Percentiles rank a stretch among this genome's conserved stretches.
Evolutionary conservation across 1,284 basidiomycete species (phyloP).

Genomic region (Ceratobasidium sp.): DNA sequence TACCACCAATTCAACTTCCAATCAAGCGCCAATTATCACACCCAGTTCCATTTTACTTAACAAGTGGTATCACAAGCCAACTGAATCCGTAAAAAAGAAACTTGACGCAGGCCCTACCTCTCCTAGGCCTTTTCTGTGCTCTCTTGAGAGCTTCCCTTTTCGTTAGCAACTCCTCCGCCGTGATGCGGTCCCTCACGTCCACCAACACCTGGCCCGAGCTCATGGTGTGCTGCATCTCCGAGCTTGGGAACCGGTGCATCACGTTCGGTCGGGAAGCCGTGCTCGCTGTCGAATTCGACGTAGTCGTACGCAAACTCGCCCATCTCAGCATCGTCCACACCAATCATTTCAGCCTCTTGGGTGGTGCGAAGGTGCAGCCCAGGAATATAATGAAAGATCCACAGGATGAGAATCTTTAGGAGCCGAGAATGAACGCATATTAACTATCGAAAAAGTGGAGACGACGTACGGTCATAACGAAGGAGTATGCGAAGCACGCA

Average conservation of each 20-base stretch:
- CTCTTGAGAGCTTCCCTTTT: neutral
- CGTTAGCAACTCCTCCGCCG: neutral
- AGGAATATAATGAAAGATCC: slow-evolving; percentile 94
- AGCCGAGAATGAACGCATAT: neutral
- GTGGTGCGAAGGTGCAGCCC: slow-evolving; percentile 80
- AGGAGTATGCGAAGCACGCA: slow-evolving; percentile 83
- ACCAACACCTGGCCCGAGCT: slow-evolving; percentile 28
- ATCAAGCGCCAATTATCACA: too few species aligned
- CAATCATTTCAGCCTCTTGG: slow-evolving; percentile 91
- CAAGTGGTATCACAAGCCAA: too few species aligned
- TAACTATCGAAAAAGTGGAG: neutral
- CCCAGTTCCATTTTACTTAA: too few species aligned
- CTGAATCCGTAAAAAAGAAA: too few species aligned
- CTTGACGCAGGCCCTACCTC: too few species aligned
- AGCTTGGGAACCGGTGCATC: slow-evolving; percentile 4
- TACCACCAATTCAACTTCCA: too few species aligned
- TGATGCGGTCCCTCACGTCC: slow-evolving; percentile 33
- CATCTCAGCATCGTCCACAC: slow-evolving; percentile 93
- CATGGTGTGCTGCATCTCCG: slow-evolving; percentile 20
- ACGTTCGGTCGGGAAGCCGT: slow-evolving; percentile 31
- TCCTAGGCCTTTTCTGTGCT: slow-evolving; percentile 14
- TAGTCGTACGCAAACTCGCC: slow-evolving; percentile 95
- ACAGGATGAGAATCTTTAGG: slow-evolving; percentile 81
- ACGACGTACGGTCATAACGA: slow-evolving; percentile 77
- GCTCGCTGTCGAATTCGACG: slow-evolving; percentile 76